phyloP scores from a whole-genome alignment of 805 yeast genomes.

The Cyberlindnera suaveolens region DNA sequence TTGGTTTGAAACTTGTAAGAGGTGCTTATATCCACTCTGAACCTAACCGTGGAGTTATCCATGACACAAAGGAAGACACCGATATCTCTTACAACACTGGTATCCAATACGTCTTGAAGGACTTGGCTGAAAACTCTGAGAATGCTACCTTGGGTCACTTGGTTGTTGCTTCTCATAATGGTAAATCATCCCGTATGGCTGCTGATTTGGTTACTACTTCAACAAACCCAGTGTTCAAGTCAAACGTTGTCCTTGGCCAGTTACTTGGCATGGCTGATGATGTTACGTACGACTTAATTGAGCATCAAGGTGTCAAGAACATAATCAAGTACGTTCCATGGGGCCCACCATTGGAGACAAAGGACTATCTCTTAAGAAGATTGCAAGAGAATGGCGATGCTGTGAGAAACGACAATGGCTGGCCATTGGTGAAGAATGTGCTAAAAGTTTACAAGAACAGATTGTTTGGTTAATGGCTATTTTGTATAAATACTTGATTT shows the following conservation, averaged over 20 bases:
- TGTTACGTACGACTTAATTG: constrained; percentile 68
- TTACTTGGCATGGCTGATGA: constrained; percentile 94
- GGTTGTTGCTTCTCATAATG: constrained; percentile 89
- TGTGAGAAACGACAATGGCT: constrained; percentile 78
- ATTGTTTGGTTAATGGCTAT: constrained; percentile 9
- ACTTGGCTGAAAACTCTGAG: constrained; percentile 33
- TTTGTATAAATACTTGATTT: background rate
- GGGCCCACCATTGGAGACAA: constrained; percentile 95
- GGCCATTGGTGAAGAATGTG: constrained; percentile 59
- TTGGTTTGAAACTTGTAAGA: constrained; percentile 86
- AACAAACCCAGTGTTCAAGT: constrained; percentile 27
- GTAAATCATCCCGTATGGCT: constrained; percentile 67
- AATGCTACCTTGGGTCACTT: constrained; percentile 62
- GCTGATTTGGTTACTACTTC: constrained; percentile 43
- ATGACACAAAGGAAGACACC: constrained; percentile 71
- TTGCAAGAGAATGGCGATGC: constrained; percentile 96
- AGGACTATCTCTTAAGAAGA: constrained; percentile 82
- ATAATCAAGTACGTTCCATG: constrained; percentile 94
- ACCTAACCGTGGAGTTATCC: constrained; percentile 66
- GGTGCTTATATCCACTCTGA: constrained; percentile 96
- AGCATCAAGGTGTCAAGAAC: constrained; percentile 58
- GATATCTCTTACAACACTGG: constrained; percentile 73
- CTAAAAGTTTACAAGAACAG: constrained; percentile 29
- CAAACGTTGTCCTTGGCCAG: constrained; percentile 82
- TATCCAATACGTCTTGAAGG: constrained; percentile 52